Base-by-base conservation (phyloP, 768 basidiomycete species). In the Boletus subparvulus region DNA sequence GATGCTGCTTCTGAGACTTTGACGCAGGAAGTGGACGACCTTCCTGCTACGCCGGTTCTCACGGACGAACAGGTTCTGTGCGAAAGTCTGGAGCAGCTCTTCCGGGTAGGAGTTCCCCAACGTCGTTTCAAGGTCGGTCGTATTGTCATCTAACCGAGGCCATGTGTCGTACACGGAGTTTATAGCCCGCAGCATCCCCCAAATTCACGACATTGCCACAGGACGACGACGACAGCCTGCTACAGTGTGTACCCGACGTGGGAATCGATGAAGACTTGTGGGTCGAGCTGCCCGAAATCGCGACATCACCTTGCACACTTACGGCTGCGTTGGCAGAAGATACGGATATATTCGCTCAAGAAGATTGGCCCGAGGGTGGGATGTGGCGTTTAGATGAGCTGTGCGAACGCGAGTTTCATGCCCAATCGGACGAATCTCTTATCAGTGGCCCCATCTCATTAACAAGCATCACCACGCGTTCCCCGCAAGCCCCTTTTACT, bases 61-160 rank as follows among this genome's bases (percentile, higher is more conserved):
- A 72, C 64, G 43, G 71, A 74, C 21, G 73, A 77, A 61, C 70
- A 71, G 37, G 71, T 71, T 19, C 61, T 85, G 40, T 73, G 63
- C 58, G 64, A 77, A 41, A 69, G 75, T 19, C 64, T 84, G 70
- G 78, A 81, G 54, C 69, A 71, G 42, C 61, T 81, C 28, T 83
- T 78, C 59, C 73, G 75, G 52, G 55, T 62, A 48, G 74, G 76
- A 11, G 67, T 80, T 62, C 73, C 75, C 42, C 74, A 73, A 11
- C 72, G 73, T 14, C 73, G 61, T 44, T 80, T 82, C 68, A 82
- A 81, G 80, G 83, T 82, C 59, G 56, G 68, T 67, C 41, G 28
- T 28, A 52, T 56, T 47, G 12, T 58, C 21, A 35, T n/a, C 28
- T 50, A 50, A 50, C 40, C 19, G 36, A 36, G 47, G 33, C 7